Evolutionary conservation across 1,139 yeast species (phyloP).

Genomic region (Cylindricascospora bacillispora): DNA sequence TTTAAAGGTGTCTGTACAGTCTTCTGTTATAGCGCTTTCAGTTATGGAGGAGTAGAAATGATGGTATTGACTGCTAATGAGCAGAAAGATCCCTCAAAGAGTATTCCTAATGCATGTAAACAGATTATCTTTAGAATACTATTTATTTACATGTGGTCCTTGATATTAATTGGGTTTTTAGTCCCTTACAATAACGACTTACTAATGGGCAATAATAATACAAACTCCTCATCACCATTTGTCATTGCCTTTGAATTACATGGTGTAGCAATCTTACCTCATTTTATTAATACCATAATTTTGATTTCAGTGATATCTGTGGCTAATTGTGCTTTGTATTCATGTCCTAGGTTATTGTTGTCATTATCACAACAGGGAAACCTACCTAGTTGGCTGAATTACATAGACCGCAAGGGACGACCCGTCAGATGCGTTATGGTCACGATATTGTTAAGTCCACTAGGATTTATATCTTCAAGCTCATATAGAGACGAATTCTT

Average conservation of each 20-base stretch:
- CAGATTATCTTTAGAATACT: slow-evolving; percentile 60
- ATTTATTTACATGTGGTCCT: slow-evolving; percentile 45
- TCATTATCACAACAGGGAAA: slow-evolving; percentile 48
- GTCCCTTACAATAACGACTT: slow-evolving; percentile 48
- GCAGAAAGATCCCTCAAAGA: slow-evolving; percentile 53
- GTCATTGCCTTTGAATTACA: slow-evolving; percentile 55
- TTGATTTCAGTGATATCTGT: slow-evolving; percentile 51
- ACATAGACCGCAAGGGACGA: slow-evolving; percentile 44
- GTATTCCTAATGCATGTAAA: slow-evolving; percentile 54
- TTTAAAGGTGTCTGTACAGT: slow-evolving; percentile 71
- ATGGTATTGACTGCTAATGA: slow-evolving; percentile 81
- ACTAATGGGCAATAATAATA: slow-evolving; percentile 29
- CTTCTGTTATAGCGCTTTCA: slow-evolving; percentile 70
- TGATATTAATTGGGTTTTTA: slow-evolving; percentile 45
- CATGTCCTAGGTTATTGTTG: slow-evolving; percentile 52
- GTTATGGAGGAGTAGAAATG: slow-evolving; percentile 71
- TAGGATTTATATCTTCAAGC: slow-evolving; percentile 48
- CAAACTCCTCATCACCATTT: slow-evolving; percentile 48
- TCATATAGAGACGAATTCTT: slow-evolving; percentile 40
- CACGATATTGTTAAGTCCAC: slow-evolving; percentile 41
- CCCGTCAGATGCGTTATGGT: slow-evolving; percentile 41
- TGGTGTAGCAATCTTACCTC: slow-evolving; percentile 51
- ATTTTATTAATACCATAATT: slow-evolving; percentile 59
- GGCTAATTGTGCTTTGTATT: slow-evolving; percentile 66
- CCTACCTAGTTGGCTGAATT: slow-evolving; percentile 44